Evolutionary conservation across 208 protist species (phyloP), one percentile per base, ranked within the genome.

Genomic region (Acanthamoeba lenticulata): DNA sequence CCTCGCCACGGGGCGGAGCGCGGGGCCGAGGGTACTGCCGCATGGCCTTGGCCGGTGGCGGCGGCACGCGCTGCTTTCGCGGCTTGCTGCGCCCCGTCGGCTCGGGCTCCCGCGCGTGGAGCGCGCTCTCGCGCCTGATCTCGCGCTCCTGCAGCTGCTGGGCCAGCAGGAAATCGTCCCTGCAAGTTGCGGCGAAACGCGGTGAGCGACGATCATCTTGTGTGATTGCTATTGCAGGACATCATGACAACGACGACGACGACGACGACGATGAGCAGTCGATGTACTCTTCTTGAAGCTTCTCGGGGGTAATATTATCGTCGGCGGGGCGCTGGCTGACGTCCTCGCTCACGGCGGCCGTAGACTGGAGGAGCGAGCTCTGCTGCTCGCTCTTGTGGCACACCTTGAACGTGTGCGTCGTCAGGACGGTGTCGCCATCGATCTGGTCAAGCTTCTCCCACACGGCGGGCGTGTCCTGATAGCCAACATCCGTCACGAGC

Each of bases 371-470:
- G 85, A 60, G 85, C 9, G 19, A 89, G 15, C 4, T 9, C 40
- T 29, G 15, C 49, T 60, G 7, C 34, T 69, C 32, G 36, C 36
- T 29, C 47, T 91, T 69, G 9, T 36, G 55, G 34, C 40, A 91
- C 27, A 91, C 27, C 57, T 69, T 60, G 85, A 91, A 91, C 1
- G 47, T 29, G 24, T 44, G 38, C 36, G 85, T 91, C 47, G 34
- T 69, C 11, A 91, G 24, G 47, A 69, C 27, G 27, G 85, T 69
- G 36, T 91, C 85, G 24, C 85, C 85, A 45, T 91, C 85, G 27
- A 91, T 91, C 47, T 86, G 85, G 52, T 91, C 55, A 6, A 91
- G 85, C 52, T 91, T 91, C 32, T 91, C 85, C 85, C 85, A 91
- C 42, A 91, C 85, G 24, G 67, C 55, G 27, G 85, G 55, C 1